These are phyloP conservation scores for Penicillium sp. DNA, from an alignment of 2,329 filamentous ascomycete species.

Conservation along the genomic window DNA sequence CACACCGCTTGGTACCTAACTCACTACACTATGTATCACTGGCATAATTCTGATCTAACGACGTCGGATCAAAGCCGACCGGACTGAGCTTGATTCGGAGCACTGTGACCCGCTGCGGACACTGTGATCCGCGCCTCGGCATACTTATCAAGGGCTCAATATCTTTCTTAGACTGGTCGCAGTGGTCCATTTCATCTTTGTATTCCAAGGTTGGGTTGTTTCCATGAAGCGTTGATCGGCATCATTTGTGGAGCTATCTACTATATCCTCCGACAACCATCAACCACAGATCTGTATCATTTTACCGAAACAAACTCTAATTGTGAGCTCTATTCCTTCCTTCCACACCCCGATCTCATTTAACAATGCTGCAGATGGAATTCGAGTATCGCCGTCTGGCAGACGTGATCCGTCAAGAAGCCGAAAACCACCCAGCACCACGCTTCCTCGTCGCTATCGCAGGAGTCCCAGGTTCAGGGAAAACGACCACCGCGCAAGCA, in stretches of 20 bases:
- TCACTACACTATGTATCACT: not conserved
- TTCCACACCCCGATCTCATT: not conserved
- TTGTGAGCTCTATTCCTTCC: not conserved
- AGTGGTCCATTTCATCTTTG: not conserved
- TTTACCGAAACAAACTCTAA: not conserved
- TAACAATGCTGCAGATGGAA: slow-evolving; percentile 21
- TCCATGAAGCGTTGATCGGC: not conserved
- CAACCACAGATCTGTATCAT: not conserved
- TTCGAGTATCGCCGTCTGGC: slow-evolving; percentile 21
- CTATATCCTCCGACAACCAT: not conserved
- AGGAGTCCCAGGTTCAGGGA: slow-evolving; percentile 36
- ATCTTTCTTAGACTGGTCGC: not conserved
- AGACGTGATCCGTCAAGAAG: slow-evolving; percentile 16
- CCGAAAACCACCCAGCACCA: slow-evolving; percentile 12
- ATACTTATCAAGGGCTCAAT: not conserved
- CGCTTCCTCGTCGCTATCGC: slow-evolving; percentile 31
- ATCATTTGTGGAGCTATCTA: not conserved
- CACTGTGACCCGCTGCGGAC: slow-evolving; percentile 30
- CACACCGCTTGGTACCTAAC: not conserved
- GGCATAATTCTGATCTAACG: not conserved
- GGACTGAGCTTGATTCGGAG: slow-evolving; percentile 19
- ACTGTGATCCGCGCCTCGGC: slow-evolving; percentile 25
- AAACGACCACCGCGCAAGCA: slow-evolving; percentile 33
- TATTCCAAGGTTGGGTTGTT: not conserved
- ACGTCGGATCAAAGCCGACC: slow-evolving; percentile 17